Percentiles rank a stretch among this genome's conserved stretches.
Evolutionary conservation across 73 alveolate species (phyloP).

Genomic region (Diophrys appendiculata): DNA sequence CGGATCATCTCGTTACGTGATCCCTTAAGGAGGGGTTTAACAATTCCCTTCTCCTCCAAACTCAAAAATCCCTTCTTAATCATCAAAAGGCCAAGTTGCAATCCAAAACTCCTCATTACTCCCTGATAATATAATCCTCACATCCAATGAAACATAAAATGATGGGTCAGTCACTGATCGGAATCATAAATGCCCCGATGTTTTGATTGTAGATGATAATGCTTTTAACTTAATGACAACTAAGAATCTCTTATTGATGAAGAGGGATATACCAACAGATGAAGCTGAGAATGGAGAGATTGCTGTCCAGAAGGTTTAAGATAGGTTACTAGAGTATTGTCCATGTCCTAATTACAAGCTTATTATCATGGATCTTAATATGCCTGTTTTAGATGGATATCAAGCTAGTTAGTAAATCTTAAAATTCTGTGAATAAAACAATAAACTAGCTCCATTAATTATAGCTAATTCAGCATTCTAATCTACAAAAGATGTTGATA

Average conservation of each 20-base stretch:
- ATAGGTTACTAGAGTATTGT: background rate
- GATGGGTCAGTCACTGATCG: background rate
- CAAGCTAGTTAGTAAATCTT: slow-evolving; percentile 13
- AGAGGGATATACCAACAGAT: slow-evolving; percentile 1
- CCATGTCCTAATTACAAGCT: slow-evolving; percentile 10
- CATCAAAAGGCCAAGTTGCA: background rate
- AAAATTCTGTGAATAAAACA: background rate
- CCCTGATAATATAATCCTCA: background rate
- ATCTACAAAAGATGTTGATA: background rate
- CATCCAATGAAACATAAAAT: no score
- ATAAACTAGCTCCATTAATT: background rate
- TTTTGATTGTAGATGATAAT: slow-evolving; percentile 42
- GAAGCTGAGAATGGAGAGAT: slow-evolving; percentile 27
- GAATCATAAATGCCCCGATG: slow-evolving; percentile 2
- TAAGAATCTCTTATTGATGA: background rate
- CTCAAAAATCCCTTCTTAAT: background rate
- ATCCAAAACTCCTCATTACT: background rate
- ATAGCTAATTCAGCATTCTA: slow-evolving; percentile 22
- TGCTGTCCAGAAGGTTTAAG: slow-evolving; percentile 9
- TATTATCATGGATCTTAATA: slow-evolving; percentile 44
- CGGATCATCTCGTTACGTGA: background rate
- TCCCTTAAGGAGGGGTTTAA: background rate
- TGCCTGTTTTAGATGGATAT: slow-evolving; percentile 39
- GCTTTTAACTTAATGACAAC: slow-evolving; percentile 33
- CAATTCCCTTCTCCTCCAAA: background rate